These are phyloP conservation scores for Cordyceps cateniannulata DNA, from an alignment of 2,329 filamentous ascomycete species.

Conservation along the genomic window DNA sequence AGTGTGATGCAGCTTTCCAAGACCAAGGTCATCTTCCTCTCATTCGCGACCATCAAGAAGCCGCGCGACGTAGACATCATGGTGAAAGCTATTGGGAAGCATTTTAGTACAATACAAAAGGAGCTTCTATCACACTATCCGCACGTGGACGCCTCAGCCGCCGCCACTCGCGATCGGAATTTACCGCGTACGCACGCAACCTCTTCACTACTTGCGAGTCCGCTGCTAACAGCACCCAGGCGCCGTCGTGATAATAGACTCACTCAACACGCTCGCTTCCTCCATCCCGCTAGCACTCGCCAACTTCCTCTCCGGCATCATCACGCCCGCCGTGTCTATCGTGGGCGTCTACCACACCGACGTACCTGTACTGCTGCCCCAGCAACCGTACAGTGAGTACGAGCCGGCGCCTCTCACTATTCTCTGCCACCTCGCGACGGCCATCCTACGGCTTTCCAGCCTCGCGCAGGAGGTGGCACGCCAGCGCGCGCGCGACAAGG, in stretches of 20 bases:
- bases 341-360: conserved; percentile 80
- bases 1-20: conserved; percentile 44
- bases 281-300: conserved; percentile 51
- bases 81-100: conserved; percentile 56
- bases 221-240: conserved; percentile 39
- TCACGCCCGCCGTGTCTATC: conserved; percentile 62
- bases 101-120: conserved; percentile 47
- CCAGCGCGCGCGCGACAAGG: conserved; percentile 70
- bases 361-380: conserved; percentile 51
- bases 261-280: conserved; percentile 60
- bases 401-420: conserved; percentile 64
- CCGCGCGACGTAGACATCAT: conserved; percentile 61
- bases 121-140: conserved; percentile 52
- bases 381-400: conserved; percentile 42
- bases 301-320: conserved; percentile 62
- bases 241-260: conserved; percentile 72
- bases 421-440: conserved; percentile 81
- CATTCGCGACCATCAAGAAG: conserved; percentile 66
- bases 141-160: conserved; percentile 28
- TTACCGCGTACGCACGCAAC: conserved; percentile 34
- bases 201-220: not conserved
- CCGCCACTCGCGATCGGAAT: conserved; percentile 27
- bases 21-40: conserved; percentile 66
- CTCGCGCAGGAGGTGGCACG: conserved; percentile 67
- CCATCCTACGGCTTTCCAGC: conserved; percentile 67